Evolutionary conservation across 805 yeast species (phyloP), one percentile per base, ranked within the genome.

Genomic region (Priceomyces castillae): DNA sequence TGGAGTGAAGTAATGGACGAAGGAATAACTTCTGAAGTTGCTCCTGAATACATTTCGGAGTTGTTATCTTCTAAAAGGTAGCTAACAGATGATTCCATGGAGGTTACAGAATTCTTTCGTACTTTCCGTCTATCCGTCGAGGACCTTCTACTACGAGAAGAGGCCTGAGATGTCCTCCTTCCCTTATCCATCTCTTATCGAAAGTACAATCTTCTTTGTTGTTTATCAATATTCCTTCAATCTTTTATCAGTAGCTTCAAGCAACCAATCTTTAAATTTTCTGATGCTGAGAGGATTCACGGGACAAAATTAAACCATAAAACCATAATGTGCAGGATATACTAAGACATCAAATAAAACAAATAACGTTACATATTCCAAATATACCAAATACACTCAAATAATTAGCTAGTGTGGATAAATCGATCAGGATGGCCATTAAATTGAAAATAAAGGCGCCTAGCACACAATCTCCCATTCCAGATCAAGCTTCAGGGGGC

Each of bases 1-100:
- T 86, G 92, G 57, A 86, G 82, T 2, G 90, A 79, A 0, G 87
- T 78, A 47, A 86, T 82, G 1, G 92, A 84, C 15, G 89, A 81
- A 2, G 95, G 95, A 35, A 86, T 78, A 37, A 81, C 77, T 50
- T 83, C 88, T 2, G 86, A 77, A 0, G 86, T 84, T 1, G 86
- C 90, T 41, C 95, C 95, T 2, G 87, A 80, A 59, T 76, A 86
- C 69, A 84, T 80, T 59, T 86, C 95, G 15, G 79, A 73, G 53
- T 68, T 79, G 58, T 84, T 84, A 39, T 80, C 87, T 42, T 83
- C 86, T 19, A 64, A 46, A 15, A 65, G 53, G 20, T 47, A 47
- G 43, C 57, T 54, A 15, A 48, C 40, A 2, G 56, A 41, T 4
- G 69, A 60, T 33, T 65, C 72, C 22, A 62, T 37, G 1, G 74